phyloP scores from a whole-genome alignment of 495 filamentous ascomycete species.

The Viridothelium virens region DNA sequence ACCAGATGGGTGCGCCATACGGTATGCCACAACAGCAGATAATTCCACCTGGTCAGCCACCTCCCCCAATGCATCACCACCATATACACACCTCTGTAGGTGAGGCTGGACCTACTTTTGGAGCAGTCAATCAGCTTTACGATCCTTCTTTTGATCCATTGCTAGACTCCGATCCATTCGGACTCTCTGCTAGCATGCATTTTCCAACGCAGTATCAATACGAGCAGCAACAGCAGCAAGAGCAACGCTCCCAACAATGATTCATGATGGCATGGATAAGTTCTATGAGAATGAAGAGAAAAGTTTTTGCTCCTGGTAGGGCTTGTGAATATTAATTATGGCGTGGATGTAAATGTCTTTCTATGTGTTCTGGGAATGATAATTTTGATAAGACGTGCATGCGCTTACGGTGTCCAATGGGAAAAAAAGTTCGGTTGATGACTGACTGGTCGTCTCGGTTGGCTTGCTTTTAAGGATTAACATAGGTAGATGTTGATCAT shows the following conservation, averaged over 20 bases:
- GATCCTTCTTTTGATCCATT: slow-evolving; percentile 73
- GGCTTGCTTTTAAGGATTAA: no score
- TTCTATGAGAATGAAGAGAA: background rate
- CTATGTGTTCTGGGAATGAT: no score
- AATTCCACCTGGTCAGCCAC: slow-evolving; percentile 26
- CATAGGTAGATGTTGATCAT: no score
- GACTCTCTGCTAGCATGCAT: slow-evolving; percentile 84
- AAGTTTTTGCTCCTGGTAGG: background rate
- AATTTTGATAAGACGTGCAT: no score
- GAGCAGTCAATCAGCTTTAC: slow-evolving; percentile 58
- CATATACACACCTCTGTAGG: slow-evolving; percentile 37
- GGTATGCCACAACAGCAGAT: slow-evolving; percentile 19
- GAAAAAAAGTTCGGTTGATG: no score
- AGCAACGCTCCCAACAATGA: background rate
- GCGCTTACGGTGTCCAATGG: no score
- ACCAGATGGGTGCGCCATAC: background rate
- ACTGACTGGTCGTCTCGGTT: no score
- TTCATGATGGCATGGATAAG: background rate
- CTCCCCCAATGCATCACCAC: slow-evolving; percentile 19
- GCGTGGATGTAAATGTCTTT: no score
- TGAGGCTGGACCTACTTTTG: slow-evolving; percentile 35
- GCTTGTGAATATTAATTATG: no score
- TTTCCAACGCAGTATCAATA: slow-evolving; percentile 86
- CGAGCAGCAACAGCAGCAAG: slow-evolving; percentile 37
- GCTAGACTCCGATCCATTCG: slow-evolving; percentile 85